Evolutionary conservation across 352 stramenopile genomes (phyloP), one percentile per base, ranked within the genome.

Genomic region (Globisporangium takayamanum): DNA sequence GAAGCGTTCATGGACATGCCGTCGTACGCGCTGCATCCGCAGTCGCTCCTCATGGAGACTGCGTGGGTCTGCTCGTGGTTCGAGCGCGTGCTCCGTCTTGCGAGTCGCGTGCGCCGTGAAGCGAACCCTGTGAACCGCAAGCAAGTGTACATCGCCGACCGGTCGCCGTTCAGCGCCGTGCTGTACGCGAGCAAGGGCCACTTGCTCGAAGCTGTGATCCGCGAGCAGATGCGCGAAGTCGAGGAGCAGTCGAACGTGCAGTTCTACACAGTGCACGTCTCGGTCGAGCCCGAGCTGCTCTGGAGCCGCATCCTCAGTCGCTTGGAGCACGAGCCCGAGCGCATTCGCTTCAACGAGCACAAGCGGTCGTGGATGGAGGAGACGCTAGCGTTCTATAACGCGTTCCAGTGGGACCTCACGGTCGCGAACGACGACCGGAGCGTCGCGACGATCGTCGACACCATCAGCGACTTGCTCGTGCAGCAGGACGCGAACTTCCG

Each of bases 61-160:
- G 87, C 78, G 33, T 96, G 87, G 87, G 85, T 96, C 59, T 94
- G 84, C 59, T 92, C 83, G 11, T 96, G 87, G 85, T 96, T 96
- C 61, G 80, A 92, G 67, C 80, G 86, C 58, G 78, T 96, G n/a
- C 62, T 96, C 50, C 78, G 80, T 25, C 70, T 91, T 14, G 79
- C 80, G 14, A 73, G 69, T 37, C 66, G 62, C 28, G 69, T 89
- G 25, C 63, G 75, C 52, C 69, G 78, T 47, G 75, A 78, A 45
- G 67, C 70, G 59, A 63, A 53, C 39, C 53, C 59, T 20, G 26
- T 41, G 11, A 41, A 59, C 10, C 64, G 68, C 36, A 78, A 76
- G 49, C 72, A 76, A 30, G 81, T 95, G 18, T 91, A 89, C 67
- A 87, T 96, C 55, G 84, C 86, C 2, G 87, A 96, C 66, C 74